Conservation (phyloP, 1,284 basidiomycete species). For the Anthracocystis setariae region DNA sequence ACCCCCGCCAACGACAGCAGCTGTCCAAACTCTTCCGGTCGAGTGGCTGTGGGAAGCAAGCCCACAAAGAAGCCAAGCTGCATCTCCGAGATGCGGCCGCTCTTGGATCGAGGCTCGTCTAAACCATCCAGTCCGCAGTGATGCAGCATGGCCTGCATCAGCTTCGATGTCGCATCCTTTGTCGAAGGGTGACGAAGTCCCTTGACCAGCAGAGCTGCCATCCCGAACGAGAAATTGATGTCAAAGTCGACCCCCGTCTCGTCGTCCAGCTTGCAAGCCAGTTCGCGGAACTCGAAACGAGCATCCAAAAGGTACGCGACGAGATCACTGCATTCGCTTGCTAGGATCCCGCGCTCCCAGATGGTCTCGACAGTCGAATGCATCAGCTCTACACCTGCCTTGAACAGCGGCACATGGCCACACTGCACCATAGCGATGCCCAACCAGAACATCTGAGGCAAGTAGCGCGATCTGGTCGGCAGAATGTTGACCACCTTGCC, state of each 20-base stretch:
- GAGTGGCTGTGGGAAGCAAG: constrained; percentile 55
- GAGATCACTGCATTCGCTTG: constrained; percentile 47
- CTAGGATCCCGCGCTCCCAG: constrained; percentile 49
- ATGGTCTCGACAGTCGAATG: constrained; percentile 53
- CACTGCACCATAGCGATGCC: constrained; percentile 62
- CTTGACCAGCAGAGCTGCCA: constrained; percentile 62
- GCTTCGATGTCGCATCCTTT: constrained; percentile 52
- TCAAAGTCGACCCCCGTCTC: constrained; percentile 65
- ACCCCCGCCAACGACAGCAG: constrained; percentile 54
- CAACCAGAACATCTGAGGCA: constrained; percentile 65
- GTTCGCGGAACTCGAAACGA: constrained; percentile 58
- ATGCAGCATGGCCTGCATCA: constrained; percentile 56
- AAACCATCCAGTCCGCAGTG: constrained; percentile 47
- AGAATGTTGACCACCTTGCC: constrained; percentile 63
- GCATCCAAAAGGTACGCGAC: constrained; percentile 56
- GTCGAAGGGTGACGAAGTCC: constrained; percentile 60
- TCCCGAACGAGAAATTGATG: constrained; percentile 61
- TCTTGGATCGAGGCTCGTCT: constrained; percentile 32
- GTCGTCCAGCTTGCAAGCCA: constrained; percentile 59
- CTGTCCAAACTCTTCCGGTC: constrained; percentile 57
- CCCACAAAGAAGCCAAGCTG: constrained; percentile 63
- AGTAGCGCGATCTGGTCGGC: constrained; percentile 55
- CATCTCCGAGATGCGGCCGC: constrained; percentile 46
- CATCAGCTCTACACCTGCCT: constrained; percentile 58
- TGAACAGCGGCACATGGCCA: constrained; percentile 62